Evolutionary conservation across 2,329 filamentous ascomycete genomes (phyloP), one percentile per base, ranked within the genome.

Genomic region (Rhytidhysteron rufulum): DNA sequence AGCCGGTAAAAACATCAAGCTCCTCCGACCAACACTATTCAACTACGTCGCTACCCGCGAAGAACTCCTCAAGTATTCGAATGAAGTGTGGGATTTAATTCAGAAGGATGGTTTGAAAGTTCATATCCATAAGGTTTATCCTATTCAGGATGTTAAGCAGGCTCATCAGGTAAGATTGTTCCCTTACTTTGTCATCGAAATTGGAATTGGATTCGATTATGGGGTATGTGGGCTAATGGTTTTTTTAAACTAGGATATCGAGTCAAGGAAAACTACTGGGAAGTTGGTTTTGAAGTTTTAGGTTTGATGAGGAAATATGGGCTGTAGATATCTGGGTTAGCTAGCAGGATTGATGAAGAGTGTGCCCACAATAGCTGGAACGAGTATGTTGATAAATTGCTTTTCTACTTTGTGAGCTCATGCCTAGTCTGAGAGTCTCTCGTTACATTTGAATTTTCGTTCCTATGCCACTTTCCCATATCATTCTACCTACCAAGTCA

Each of bases 261-360:
- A 94, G 67, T 78, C 86, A 31, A 75, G 89, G 53, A 87, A 84
- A 72, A 93, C 88, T 2, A 87, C 81, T 9, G 90, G 90, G 15
- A 95, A 95, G 72, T 65, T 94, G 47, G 63, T 96, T 41, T 63
- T 95, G 56, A 83, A 82, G 68, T 76, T 80, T 34, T 83, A 54
- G 27, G 15, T 20, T 37, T 17, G 21, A 21, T 11, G 17, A 19
- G 9, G 7, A 13, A 18, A 4, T 34, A 18, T 16, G 16, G 10
- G 5, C 19, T 18, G 16, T 7, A 34, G 5, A 30, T 30, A 8
- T 4, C 5, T 8, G 3, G 13, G 16, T 8, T n/a, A n/a, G n/a
- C n/a, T n/a, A n/a, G n/a, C n/a, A n/a, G n/a, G n/a, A n/a, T n/a
- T n/a, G n/a, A n/a, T n/a, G n/a, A n/a, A n/a, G n/a, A n/a, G n/a